Base-by-base conservation (phyloP, 139 green algal genomes). In the Zygnema circumcarinatum region DNA sequence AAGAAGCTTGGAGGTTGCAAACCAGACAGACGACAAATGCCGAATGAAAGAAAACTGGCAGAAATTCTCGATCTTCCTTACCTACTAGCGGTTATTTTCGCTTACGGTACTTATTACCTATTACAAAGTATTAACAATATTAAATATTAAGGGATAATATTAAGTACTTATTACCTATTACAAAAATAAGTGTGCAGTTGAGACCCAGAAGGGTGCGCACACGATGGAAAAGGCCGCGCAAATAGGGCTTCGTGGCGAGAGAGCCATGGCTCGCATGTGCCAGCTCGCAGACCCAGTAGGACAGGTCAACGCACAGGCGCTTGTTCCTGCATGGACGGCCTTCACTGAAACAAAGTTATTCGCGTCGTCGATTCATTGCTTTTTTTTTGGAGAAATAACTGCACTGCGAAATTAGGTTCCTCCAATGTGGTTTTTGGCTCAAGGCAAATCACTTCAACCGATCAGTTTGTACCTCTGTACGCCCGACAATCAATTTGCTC, bases 221-320 rank as follows among this genome's bases (percentile, higher is more conserved):
- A 47, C 81, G 81, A 74, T 87, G 81, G 67, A 87, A 87, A 33
- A 87, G 35, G 31, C 81, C 81, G 25, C 81, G 67, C 74, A 87
- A 31, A 47, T 87, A 74, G 1, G 56, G 56, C 56, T 56, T 87
- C 38, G 32, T 47, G 21, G 36, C 11, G 21, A 31, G 33, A 42
- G 25, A 20, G 16, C 29, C 56, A 39, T 79, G 35, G 74, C 25
- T 38, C 40, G 36, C 35, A n/a, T 32, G 2, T 33, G 47, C 40
- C 21, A 87, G 74, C 67, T 87, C 47, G 31, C 54, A 35, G 20
- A 87, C 29, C 81, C 81, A 87, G 32, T 82, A 83, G 29, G 81
- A 87, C 21, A 87, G 81, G 36, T 87, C 81, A 33, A 87, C 38
- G 56, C 81, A 87, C 31, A 87, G 74, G 35, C 40, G 62, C 67